These are phyloP conservation scores for Datura wrightii DNA, from an alignment of 257 asterid species.

Conservation along the genomic window DNA sequence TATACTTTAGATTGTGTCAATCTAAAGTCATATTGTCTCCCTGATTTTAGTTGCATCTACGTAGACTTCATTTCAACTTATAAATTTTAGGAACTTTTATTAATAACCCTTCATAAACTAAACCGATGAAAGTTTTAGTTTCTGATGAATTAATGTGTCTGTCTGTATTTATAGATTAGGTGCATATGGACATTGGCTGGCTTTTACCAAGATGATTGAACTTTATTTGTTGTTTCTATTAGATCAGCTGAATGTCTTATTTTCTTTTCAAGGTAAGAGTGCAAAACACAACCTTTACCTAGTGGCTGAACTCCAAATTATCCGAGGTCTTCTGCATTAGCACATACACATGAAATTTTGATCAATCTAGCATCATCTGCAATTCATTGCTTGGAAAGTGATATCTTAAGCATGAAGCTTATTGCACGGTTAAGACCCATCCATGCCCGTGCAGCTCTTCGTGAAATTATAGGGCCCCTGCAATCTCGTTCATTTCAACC, in stretches of 20 bases:
- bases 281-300: not conserved
- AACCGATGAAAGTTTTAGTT: not conserved
- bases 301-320: not conserved
- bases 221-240: not conserved
- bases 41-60: not conserved
- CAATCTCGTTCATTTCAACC: constrained; percentile 71
- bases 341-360: not conserved
- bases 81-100: not conserved
- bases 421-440: constrained; percentile 47
- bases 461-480: constrained; percentile 43
- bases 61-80: not conserved
- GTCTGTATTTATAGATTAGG: not conserved
- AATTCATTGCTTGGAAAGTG: not conserved
- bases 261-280: constrained; percentile 13
- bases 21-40: not conserved
- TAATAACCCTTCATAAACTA: not conserved
- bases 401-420: constrained; percentile 53
- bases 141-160: not conserved
- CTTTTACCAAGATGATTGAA: not conserved
- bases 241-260: not conserved
- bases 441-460: constrained; percentile 38
- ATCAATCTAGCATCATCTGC: not conserved
- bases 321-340: not conserved
- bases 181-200: not conserved
- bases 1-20: not conserved